These are phyloP conservation scores for Primulina tabacum DNA, from an alignment of 257 asterid species.

Conservation along the genomic window DNA sequence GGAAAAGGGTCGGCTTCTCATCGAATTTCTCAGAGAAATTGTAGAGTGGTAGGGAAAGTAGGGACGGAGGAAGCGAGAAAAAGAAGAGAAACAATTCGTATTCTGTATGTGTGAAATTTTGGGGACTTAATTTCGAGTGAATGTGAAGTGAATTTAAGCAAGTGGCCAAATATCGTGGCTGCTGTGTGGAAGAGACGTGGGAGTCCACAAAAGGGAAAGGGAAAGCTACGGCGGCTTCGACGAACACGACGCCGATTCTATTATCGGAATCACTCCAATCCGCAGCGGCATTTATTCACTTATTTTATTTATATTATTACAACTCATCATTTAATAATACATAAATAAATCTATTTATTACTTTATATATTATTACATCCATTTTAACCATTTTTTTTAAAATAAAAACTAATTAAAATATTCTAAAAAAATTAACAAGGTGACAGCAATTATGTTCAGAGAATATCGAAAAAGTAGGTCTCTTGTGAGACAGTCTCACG, in stretches of 20 bases:
- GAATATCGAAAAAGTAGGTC: too few species aligned
- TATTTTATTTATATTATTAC: too few species aligned
- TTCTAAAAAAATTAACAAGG: too few species aligned
- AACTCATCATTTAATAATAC: too few species aligned
- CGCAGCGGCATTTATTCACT: neutral
- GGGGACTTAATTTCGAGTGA: constrained; percentile 30
- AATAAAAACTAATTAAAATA: too few species aligned
- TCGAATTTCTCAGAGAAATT: neutral
- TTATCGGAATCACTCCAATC: neutral
- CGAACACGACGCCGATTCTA: constrained; percentile 24
- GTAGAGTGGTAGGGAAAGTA: neutral
- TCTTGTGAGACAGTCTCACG: too few species aligned
- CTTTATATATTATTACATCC: too few species aligned
- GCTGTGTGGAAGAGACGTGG: neutral
- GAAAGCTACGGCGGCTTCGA: constrained; percentile 20
- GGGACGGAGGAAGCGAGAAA: neutral
- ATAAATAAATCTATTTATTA: too few species aligned
- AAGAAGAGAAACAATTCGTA: neutral
- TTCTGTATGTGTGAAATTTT: constrained; percentile 13
- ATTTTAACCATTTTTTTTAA: too few species aligned
- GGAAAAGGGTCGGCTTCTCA: neutral
- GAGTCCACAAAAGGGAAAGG: neutral
- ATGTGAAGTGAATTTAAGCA: constrained; percentile 27
- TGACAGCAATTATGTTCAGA: too few species aligned
- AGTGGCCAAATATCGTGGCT: neutral